Conservation (phyloP, 768 basidiomycete genomes). For the Hericium coralloides region DNA sequence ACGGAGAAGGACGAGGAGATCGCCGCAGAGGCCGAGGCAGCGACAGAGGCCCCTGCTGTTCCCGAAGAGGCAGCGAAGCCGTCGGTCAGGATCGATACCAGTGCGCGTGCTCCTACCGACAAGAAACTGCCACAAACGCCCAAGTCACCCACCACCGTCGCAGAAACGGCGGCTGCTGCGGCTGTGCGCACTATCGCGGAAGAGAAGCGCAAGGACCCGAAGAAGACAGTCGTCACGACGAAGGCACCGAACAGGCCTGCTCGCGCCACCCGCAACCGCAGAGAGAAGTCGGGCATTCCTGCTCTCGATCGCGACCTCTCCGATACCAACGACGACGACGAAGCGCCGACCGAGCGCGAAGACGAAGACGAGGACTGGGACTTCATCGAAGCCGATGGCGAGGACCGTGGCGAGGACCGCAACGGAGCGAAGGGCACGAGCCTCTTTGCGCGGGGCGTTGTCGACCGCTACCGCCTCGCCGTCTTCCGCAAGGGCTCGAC, state of each 20-base stretch:
- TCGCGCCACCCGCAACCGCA: slow-evolving; percentile 32
- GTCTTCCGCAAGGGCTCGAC: slow-evolving; percentile 82
- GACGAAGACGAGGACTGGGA: slow-evolving; percentile 89
- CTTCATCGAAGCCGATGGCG: slow-evolving; percentile 73
- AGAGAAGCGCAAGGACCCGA: slow-evolving; percentile 9
- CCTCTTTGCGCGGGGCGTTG: slow-evolving; percentile 85
- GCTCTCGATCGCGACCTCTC: slow-evolving; percentile 69
- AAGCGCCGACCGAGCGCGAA: slow-evolving; percentile 33
- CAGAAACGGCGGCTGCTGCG: slow-evolving; percentile 9
- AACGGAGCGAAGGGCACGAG: slow-evolving; percentile 75
- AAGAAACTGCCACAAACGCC: neutral
- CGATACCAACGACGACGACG: slow-evolving; percentile 40
- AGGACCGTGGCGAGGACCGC: slow-evolving; percentile 44
- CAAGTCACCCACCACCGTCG: neutral
- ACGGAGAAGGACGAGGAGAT: slow-evolving; percentile 1
- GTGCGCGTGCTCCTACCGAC: slow-evolving; percentile 11
- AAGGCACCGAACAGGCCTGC: slow-evolving; percentile 14
- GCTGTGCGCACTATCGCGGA: slow-evolving; percentile 1
- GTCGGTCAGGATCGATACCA: slow-evolving; percentile 4
- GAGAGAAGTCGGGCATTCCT: slow-evolving; percentile 77
- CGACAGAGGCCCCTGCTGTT: neutral
- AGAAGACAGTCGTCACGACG: slow-evolving; percentile 3
- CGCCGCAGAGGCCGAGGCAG: slow-evolving; percentile 1
- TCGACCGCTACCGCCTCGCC: slow-evolving; percentile 77
- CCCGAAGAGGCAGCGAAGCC: slow-evolving; percentile 5